Percentiles rank a stretch among this genome's conserved stretches.
These are phyloP conservation scores for Dothidotthia symphoricarpi DNA, from an alignment of 2,329 filamentous ascomycete genomes.

Conservation along the genomic window DNA sequence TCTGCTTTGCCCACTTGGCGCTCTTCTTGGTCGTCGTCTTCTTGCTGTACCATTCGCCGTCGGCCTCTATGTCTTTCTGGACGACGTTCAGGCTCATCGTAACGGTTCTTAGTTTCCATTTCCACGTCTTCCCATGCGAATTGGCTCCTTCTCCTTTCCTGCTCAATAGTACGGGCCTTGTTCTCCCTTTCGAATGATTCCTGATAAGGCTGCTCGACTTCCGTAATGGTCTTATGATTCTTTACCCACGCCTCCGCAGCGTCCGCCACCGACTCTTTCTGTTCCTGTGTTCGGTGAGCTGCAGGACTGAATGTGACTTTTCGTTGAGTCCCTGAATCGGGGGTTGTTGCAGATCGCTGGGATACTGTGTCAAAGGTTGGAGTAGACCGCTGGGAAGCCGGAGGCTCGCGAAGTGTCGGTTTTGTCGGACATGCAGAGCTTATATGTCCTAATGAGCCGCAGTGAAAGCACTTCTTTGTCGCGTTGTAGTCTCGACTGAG, in stretches of 20 bases:
- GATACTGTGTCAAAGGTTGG: slow-evolving; percentile 2
- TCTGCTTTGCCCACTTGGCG: slow-evolving; percentile 25
- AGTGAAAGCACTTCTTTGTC: slow-evolving; percentile 32
- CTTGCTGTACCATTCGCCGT: slow-evolving; percentile 24
- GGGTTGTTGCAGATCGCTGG: no score
- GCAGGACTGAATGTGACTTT: slow-evolving; percentile 5
- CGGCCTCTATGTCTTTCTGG: slow-evolving; percentile 16
- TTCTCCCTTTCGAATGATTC: slow-evolving; percentile 13
- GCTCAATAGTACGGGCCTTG: slow-evolving; percentile 18
- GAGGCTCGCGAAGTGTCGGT: slow-evolving; percentile 23
- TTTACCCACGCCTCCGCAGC: slow-evolving; percentile 30
- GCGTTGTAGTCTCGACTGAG: slow-evolving; percentile 23
- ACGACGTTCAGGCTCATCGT: slow-evolving; percentile 33
- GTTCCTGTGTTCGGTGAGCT: neutral
- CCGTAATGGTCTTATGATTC: slow-evolving; percentile 15
- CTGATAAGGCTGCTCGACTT: slow-evolving; percentile 12
- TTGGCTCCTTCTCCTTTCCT: slow-evolving; percentile 25
- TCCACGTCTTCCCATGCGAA: slow-evolving; percentile 27
- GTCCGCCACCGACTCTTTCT: slow-evolving; percentile 20
- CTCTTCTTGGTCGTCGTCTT: slow-evolving; percentile 29
- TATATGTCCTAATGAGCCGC: slow-evolving; percentile 25
- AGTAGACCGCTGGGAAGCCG: slow-evolving; percentile 3
- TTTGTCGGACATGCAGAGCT: slow-evolving; percentile 26
- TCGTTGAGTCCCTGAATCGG: neutral
- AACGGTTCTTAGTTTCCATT: slow-evolving; percentile 24